Percentiles rank a stretch among this genome's conserved stretches.
Evolutionary conservation across 768 basidiomycete genomes (phyloP).

Genomic region (Pilatotrama ljubarskyi): DNA sequence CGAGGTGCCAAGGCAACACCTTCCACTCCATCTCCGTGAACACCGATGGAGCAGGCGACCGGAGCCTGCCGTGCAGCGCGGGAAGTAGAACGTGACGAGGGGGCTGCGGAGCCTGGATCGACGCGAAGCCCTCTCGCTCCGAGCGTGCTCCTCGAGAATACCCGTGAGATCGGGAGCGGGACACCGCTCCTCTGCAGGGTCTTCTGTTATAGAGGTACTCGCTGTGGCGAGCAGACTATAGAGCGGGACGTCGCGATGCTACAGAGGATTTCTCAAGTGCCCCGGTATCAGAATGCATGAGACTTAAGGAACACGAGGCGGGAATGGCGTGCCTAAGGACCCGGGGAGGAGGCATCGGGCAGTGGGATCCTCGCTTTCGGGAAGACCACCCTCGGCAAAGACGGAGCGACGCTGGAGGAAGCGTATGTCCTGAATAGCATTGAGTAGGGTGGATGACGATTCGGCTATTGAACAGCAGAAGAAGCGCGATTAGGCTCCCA

Average conservation of each 20-base stretch:
- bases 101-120: constrained; percentile 1
- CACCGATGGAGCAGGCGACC: neutral
- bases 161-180: neutral
- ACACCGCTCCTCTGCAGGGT: neutral
- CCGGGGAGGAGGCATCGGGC: neutral
- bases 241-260: neutral
- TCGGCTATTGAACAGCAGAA: constrained; percentile 1
- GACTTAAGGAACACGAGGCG: constrained; percentile 2
- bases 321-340: neutral
- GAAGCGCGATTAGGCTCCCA: constrained; percentile 6
- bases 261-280: neutral
- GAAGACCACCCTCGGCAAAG: constrained; percentile 3
- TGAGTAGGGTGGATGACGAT: neutral
- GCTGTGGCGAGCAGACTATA: neutral
- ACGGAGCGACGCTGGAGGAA: constrained; percentile 5
- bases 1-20: constrained; percentile 8
- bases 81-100: neutral
- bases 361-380: neutral
- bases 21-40: constrained; percentile 10
- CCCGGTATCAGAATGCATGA: neutral
- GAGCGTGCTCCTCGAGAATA: neutral
- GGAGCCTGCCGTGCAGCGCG: neutral
- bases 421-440: neutral
- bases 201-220: neutral
- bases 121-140: neutral